phyloP scores from a whole-genome alignment of 2,329 filamentous ascomycete species.

The Colletotrichum sp. region DNA sequence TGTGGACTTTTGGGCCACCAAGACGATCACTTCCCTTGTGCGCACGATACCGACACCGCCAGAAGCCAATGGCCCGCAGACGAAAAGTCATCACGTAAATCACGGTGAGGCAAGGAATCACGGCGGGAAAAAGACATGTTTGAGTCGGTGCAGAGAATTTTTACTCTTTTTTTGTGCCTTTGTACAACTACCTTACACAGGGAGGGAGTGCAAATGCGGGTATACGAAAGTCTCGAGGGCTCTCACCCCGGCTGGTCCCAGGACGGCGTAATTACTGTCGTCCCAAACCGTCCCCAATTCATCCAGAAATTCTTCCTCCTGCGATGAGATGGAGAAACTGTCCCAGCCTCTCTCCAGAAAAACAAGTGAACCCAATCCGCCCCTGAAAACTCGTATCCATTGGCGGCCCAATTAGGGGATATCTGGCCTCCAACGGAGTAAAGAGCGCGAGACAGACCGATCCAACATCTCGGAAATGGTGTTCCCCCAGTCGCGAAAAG shows the following conservation, averaged over 20 bases:
- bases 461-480: constrained; percentile 1
- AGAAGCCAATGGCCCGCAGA: not conserved
- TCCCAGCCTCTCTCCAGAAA: constrained; percentile 21
- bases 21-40: not conserved
- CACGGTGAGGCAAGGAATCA: not conserved
- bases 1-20: not conserved
- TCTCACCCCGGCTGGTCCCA: constrained; percentile 1
- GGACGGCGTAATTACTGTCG: not conserved
- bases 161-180: constrained; percentile 42
- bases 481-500: not conserved
- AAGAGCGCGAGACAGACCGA: not conserved
- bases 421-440: constrained; percentile 8
- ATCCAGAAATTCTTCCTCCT: constrained; percentile 10
- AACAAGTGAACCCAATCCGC: not conserved
- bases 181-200: constrained; percentile 44
- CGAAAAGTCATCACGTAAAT: not conserved
- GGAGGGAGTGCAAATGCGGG: constrained; percentile 23
- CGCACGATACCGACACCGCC: not conserved
- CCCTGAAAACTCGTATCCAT: not conserved
- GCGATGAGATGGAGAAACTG: not conserved
- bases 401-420: constrained; percentile 19
- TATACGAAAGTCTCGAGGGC: constrained; percentile 5
- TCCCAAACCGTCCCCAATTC: not conserved
- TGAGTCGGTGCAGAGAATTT: constrained; percentile 27
- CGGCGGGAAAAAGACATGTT: not conserved